Evolutionary conservation across 208 protist species (phyloP).

Genomic region (Acanthamoeba sp.): DNA sequence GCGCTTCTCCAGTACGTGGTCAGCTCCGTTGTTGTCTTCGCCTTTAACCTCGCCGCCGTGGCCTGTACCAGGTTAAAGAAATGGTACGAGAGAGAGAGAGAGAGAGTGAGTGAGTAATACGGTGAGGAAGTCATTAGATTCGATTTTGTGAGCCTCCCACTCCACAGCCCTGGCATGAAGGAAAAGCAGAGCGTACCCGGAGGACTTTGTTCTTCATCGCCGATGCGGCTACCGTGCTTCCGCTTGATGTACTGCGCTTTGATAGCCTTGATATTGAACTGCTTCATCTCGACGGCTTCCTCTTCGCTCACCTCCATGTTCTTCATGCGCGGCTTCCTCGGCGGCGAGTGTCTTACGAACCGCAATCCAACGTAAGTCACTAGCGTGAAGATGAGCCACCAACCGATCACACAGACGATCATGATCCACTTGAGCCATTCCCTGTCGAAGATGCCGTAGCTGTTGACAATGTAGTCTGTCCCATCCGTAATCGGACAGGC

Average conservation of each 20-base stretch:
- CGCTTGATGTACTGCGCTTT: neutral
- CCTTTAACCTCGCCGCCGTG: too few species aligned
- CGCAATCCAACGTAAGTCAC: slow-evolving; percentile 36
- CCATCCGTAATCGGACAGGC: slow-evolving; percentile 61
- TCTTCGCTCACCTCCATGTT: neutral
- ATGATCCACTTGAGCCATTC: slow-evolving; percentile 66
- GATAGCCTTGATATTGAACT: slow-evolving; percentile 67
- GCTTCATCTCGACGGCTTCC: slow-evolving; percentile 4
- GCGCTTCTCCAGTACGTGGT: neutral
- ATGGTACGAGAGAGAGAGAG: too few species aligned
- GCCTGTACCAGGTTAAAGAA: too few species aligned
- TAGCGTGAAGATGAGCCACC: slow-evolving; percentile 37
- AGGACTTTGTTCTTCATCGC: too few species aligned
- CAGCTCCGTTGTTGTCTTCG: neutral
- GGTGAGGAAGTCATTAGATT: too few species aligned
- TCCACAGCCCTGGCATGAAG: too few species aligned
- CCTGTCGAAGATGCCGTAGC: slow-evolving; percentile 21
- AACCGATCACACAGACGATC: neutral
- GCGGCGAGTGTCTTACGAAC: neutral
- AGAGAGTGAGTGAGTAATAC: too few species aligned
- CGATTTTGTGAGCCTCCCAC: too few species aligned
- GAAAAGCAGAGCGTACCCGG: too few species aligned
- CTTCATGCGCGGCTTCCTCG: slow-evolving; percentile 46
- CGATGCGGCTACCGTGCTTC: too few species aligned
- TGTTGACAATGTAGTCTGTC: neutral